Base-by-base conservation (phyloP, 2,329 filamentous ascomycete genomes). In the Fusarium temperatum region DNA sequence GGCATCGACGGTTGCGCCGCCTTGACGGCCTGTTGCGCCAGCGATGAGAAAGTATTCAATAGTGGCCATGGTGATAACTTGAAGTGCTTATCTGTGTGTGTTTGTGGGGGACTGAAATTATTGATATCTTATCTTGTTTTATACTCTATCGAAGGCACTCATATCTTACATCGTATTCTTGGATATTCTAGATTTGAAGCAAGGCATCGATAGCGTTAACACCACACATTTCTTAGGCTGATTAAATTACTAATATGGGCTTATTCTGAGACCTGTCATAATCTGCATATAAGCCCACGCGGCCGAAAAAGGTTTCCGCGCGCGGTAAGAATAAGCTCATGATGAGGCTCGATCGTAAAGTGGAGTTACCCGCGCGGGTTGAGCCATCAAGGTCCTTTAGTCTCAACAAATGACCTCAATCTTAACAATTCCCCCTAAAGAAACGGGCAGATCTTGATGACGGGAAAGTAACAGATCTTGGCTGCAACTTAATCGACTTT, bases 1-100 rank as follows among this genome's bases (percentile, higher is more conserved):
- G 17, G 76, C 73, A 44, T 79, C 54, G 48, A 80, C 77, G 10
- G 76, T 68, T 28, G 79, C 75, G n/a, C 78, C 78, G 14, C 79
- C 79, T 63, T 80, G 79, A 36, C 77, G 79, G 41, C 79, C 79
- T 15, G 79, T 80, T n/a, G 78, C 78, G n/a, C 79, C 79, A 11
- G 73, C 75, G 20, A 80, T 50, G 17, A 80, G 61, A 39, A 75
- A 75, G 54, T 67, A 60, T 42, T 77, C 36, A 9, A 63, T 28
- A 4, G 26, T 28, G n/a, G 62, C 45, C 62, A 73, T 74, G 39
- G 15, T 35, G 10, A 14, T 32, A 8, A 14, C 5, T 35, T 35
- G 5, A 17, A 14, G 14, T 18, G 11, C 13, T 13, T 22, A 26
- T 26, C 26, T 28, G 14, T 15, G 13, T 17, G 20, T 30, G 26